Base-by-base conservation (phyloP, 441 rosid species). In the Raphanus hybrid region DNA sequence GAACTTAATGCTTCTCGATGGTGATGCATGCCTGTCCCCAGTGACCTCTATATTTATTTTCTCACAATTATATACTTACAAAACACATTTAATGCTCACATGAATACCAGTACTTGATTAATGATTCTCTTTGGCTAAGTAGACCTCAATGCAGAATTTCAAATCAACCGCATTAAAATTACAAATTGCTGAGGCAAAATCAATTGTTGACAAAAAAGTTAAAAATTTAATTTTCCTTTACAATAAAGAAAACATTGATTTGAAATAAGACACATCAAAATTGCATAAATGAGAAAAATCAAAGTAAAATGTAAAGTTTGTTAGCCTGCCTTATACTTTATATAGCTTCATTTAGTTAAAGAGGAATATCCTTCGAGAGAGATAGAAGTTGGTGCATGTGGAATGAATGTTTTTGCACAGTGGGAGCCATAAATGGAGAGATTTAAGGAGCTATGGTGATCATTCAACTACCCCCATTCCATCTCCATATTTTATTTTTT, bases 1-100 rank as follows among this genome's bases (percentile, higher is more conserved):
- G 57, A 52, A 89, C 87, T 85, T 72, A 89, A 87, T 86, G 91
- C 88, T 76, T 82, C 78, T 83, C 82, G 81, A 87, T 55, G 84
- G 69, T 86, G 79, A 87, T 85, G 89, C 20, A 20, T 52, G 58
- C 86, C 79, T 85, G 89, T 84, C 88, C 73, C 64, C 35, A 83
- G 48, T 78, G 79, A 66, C 86, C 81, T 78, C 73, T 72, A 37
- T 8, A 57, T 8, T 1, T 59, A 12, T 14, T 66, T 67, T 35
- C 69, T 67, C 52, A 60, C 35, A 32, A 34, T 71, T 77, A n/a
- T 18, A 35, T 45, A 67, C 14, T 67, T 18, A 68, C 41, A 71
- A 29, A 65, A 64, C 63, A 66, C 59, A 66, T 76, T 83, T 34
- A 77, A 66, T 77, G 76, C 63, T 65, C 69, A 71, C 6, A 34